A percentile compares a stretch with the other conserved stretches of the same genome.
phyloP scores from a whole-genome alignment of 2,329 filamentous ascomycete species.

The Cryphonectria nitschkei region DNA sequence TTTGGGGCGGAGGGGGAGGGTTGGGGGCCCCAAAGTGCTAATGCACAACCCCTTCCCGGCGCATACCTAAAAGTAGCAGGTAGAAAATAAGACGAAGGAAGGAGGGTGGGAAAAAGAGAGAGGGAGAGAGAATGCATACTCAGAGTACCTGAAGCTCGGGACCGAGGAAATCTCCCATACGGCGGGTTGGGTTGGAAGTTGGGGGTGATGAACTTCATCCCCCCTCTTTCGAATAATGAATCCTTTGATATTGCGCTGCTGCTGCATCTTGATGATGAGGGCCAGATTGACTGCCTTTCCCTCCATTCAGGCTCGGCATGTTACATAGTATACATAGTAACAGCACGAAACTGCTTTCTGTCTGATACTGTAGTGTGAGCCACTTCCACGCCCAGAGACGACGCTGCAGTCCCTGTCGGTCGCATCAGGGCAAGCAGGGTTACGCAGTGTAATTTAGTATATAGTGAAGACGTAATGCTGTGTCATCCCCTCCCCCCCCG shows the following conservation, averaged over 20 bases:
- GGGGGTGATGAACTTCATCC: not conserved
- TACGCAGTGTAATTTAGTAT: not conserved
- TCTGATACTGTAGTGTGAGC: not conserved
- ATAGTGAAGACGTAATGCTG: not conserved
- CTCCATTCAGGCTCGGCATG: not conserved
- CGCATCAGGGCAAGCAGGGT: not conserved
- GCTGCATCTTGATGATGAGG: no score
- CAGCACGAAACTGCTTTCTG: not conserved
- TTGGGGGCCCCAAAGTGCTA: not conserved
- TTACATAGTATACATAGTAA: not conserved
- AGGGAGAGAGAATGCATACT: not conserved
- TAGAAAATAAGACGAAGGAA: not conserved
- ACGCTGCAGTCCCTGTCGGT: not conserved
- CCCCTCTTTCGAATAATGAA: no score
- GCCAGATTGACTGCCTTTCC: no score
- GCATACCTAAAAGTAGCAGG: not conserved
- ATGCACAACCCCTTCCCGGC: not conserved
- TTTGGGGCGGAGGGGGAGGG: no score
- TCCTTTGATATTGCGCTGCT: no score
- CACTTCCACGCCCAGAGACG: not conserved
- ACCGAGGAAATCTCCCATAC: not conserved
- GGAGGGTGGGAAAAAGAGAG: not conserved
- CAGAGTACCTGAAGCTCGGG: not conserved
- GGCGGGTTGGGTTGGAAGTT: not conserved
- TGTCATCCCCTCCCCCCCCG: not conserved